Conservation (phyloP, 2,329 filamentous ascomycete genomes). For the Aspergillus awamori region DNA sequence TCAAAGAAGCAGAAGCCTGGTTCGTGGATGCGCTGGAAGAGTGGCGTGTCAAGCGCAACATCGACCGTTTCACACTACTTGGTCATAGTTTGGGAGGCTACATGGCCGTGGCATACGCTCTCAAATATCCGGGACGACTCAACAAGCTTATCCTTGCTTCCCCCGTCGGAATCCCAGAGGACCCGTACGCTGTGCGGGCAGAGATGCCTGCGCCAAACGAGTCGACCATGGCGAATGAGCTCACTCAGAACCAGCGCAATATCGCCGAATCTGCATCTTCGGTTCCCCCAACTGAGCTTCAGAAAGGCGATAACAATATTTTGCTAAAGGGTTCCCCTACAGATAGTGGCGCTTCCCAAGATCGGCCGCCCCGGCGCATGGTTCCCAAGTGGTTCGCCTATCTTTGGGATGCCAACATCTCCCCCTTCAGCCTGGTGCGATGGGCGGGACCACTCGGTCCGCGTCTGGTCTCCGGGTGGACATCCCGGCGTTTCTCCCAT, state of each 20-base stretch:
- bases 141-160: conserved; percentile 97
- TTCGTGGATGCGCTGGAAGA: conserved; percentile 96
- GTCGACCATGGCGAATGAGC: conserved; percentile 75
- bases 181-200: conserved; percentile 83
- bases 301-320: conserved; percentile 55
- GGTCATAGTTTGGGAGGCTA: conserved; percentile 95
- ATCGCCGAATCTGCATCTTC: conserved; percentile 33
- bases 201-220: conserved; percentile 76
- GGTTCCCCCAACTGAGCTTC: conserved; percentile 26
- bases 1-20: conserved; percentile 88
- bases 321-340: conserved; percentile 46
- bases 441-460: conserved; percentile 88
- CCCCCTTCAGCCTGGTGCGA: conserved; percentile 87
- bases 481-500: conserved; percentile 86
- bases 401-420: conserved; percentile 96
- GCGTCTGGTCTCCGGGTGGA: conserved; percentile 92
- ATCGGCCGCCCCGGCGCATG: conserved; percentile 58
- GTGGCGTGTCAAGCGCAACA: conserved; percentile 84
- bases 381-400: conserved; percentile 86
- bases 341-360: conserved; percentile 28
- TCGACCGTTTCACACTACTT: conserved; percentile 90
- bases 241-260: conserved; percentile 71
- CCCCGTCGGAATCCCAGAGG: conserved; percentile 90
- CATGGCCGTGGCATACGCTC: conserved; percentile 88
- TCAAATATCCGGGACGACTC: conserved; percentile 91